Evolutionary conservation across 2,329 filamentous ascomycete species (phyloP).

Genomic region (Helotiales sp.): DNA sequence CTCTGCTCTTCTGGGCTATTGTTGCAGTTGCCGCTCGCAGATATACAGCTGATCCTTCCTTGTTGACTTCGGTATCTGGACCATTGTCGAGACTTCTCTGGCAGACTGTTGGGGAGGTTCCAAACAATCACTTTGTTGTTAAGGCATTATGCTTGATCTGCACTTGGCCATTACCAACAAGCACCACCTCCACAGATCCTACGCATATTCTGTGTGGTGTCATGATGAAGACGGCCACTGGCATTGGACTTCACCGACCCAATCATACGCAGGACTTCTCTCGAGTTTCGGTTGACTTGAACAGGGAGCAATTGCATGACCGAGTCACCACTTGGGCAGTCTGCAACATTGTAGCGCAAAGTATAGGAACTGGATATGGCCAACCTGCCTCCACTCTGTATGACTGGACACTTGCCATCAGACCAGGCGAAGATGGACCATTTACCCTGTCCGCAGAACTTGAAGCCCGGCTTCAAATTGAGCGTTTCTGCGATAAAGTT

Average conservation of each 20-base stretch:
- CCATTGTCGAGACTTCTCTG: slow-evolving; percentile 75
- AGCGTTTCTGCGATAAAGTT: slow-evolving; percentile 77
- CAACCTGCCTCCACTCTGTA: slow-evolving; percentile 80
- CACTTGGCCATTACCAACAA: slow-evolving; percentile 83
- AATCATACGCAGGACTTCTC: slow-evolving; percentile 86
- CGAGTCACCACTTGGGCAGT: slow-evolving; percentile 82
- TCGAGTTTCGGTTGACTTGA: slow-evolving; percentile 73
- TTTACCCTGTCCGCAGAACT: slow-evolving; percentile 66
- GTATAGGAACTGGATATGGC: slow-evolving; percentile 81
- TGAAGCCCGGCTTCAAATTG: slow-evolving; percentile 71
- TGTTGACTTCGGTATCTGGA: slow-evolving; percentile 71
- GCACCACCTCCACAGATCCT: slow-evolving; percentile 77
- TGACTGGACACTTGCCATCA: slow-evolving; percentile 72
- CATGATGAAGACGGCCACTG: slow-evolving; percentile 87
- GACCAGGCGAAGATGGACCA: slow-evolving; percentile 63
- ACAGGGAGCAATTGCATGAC: slow-evolving; percentile 79
- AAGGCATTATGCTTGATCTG: slow-evolving; percentile 81
- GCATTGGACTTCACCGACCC: slow-evolving; percentile 80
- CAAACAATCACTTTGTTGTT: slow-evolving; percentile 79
- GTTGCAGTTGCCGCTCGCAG: slow-evolving; percentile 76
- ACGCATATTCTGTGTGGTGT: slow-evolving; percentile 79
- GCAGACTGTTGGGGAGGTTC: slow-evolving; percentile 77
- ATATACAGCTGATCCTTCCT: slow-evolving; percentile 61
- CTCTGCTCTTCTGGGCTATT: slow-evolving; percentile 85
- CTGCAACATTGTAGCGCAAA: slow-evolving; percentile 83